A percentile compares a stretch with the other conserved stretches of the same genome.
Conservation (phyloP, 2,329 filamentous ascomycete genomes). For the Leptographium procerum region DNA sequence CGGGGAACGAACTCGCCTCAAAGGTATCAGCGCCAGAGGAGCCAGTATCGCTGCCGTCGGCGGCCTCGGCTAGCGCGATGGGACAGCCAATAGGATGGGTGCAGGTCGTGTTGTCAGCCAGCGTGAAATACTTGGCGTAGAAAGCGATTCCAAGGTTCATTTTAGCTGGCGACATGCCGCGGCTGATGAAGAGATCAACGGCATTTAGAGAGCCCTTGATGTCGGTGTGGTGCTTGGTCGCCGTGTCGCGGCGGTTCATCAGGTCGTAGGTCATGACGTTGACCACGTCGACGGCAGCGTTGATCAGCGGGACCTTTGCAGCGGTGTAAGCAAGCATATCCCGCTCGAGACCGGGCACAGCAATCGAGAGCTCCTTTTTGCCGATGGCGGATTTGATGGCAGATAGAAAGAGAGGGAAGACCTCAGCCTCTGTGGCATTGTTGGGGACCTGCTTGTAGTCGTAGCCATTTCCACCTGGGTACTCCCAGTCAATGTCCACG, state of each 20-base stretch:
- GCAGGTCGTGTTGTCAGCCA: conserved; percentile 29
- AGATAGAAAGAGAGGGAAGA: conserved; percentile 49
- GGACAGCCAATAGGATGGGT: conserved; percentile 39
- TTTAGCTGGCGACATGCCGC: conserved; percentile 38
- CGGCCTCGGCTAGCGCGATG: conserved; percentile 43
- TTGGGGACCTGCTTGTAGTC: conserved; percentile 59
- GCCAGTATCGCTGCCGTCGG: conserved; percentile 28
- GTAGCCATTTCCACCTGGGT: conserved; percentile 54
- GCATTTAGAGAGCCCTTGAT: conserved; percentile 41
- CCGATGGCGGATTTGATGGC: conserved; percentile 48
- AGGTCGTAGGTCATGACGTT: conserved; percentile 61
- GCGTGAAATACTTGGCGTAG: conserved; percentile 54
- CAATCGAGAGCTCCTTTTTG: conserved; percentile 52
- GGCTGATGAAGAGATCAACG: conserved; percentile 47
- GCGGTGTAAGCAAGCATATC: conserved; percentile 59
- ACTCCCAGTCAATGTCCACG: conserved; percentile 19
- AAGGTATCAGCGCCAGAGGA: conserved; percentile 30
- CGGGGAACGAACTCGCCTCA: conserved; percentile 20
- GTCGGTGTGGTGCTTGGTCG: conserved; percentile 55
- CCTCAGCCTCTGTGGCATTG: conserved; percentile 50
- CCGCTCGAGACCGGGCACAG: conserved; percentile 50
- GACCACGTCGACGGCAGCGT: conserved; percentile 49
- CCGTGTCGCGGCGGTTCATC: conserved; percentile 55
- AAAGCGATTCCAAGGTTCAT: conserved; percentile 56
- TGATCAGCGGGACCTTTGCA: conserved; percentile 46